These are phyloP conservation scores for Durotheca rogersii DNA, from an alignment of 495 filamentous ascomycete species.

Conservation along the genomic window DNA sequence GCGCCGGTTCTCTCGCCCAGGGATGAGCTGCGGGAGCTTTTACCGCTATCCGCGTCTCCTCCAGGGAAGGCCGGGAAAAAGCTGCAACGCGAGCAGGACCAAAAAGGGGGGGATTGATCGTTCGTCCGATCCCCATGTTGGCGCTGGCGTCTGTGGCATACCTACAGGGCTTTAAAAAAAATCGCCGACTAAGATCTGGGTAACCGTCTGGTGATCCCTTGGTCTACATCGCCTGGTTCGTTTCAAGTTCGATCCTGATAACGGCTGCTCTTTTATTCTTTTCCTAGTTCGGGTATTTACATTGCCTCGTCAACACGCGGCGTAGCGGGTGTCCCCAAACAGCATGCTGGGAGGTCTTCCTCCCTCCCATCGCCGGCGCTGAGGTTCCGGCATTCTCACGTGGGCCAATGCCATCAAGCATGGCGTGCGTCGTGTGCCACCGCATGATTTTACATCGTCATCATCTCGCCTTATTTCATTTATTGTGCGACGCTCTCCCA, in stretches of 20 bases:
- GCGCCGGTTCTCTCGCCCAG: slow-evolving; percentile 16
- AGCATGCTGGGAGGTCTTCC: slow-evolving; percentile 14
- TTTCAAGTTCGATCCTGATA: slow-evolving; percentile 7
- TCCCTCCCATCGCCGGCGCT: slow-evolving; percentile 9
- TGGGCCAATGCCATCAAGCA: slow-evolving; percentile 23
- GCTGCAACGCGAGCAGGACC: no score
- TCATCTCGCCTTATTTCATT: slow-evolving; percentile 7
- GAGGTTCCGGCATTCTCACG: slow-evolving; percentile 22
- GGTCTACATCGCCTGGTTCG: slow-evolving; percentile 13
- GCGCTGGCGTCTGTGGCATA: slow-evolving; percentile 20
- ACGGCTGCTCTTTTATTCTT: no score
- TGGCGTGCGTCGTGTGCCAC: slow-evolving; percentile 18
- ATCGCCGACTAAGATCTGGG: slow-evolving; percentile 30
- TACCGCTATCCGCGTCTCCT: not conserved
- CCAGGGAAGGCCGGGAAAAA: not conserved
- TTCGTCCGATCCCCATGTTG: slow-evolving; percentile 17
- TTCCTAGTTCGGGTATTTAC: slow-evolving; percentile 20
- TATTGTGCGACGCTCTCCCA: slow-evolving; percentile 6
- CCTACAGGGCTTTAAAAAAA: slow-evolving; percentile 27
- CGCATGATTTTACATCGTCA: slow-evolving; percentile 18
- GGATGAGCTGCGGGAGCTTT: slow-evolving; percentile 1
- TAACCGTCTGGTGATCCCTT: slow-evolving; percentile 10
- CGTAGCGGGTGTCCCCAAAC: slow-evolving; percentile 16
- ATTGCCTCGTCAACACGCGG: slow-evolving; percentile 26
- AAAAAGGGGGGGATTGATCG: no score